These are phyloP conservation scores for Entomortierella parvispora DNA, from an alignment of 192 early-diverging fungal genomes.

Conservation along the genomic window DNA sequence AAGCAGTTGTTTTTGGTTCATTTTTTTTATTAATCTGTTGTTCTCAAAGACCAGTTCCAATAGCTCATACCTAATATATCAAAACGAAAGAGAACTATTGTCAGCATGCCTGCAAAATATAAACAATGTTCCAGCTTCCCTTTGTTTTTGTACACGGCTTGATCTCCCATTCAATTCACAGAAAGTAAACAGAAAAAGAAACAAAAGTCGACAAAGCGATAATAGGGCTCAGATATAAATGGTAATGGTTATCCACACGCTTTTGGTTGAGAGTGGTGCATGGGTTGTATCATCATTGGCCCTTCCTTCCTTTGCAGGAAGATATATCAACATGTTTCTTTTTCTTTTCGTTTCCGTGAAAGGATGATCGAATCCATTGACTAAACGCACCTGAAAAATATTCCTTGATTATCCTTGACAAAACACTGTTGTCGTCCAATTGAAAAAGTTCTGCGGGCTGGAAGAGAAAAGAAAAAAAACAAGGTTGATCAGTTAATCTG, in stretches of 20 bases:
- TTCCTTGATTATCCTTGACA: not conserved
- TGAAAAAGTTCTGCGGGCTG: not conserved
- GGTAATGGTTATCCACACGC: conserved; percentile 57
- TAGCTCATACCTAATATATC: conserved; percentile 8
- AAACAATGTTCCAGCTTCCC: not conserved
- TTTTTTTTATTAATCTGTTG: conserved; percentile 8
- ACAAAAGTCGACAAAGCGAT: not conserved
- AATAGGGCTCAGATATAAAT: conserved; percentile 48
- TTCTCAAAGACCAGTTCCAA: not conserved
- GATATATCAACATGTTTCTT: no score
- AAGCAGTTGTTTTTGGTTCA: conserved; percentile 3
- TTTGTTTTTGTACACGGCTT: conserved; percentile 1
- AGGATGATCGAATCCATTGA: not conserved
- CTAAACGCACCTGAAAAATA: conserved; percentile 20
- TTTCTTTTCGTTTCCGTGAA: no score
- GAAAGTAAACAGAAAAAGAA: not conserved
- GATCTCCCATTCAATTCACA: no score
- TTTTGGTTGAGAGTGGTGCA: conserved; percentile 58
- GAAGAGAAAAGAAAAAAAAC: not conserved
- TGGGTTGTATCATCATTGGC: conserved; percentile 55
- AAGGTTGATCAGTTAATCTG: not conserved
- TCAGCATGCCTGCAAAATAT: conserved; percentile 24
- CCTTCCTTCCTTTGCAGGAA: not conserved
- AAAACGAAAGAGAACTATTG: conserved; percentile 3
- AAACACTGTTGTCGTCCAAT: not conserved